Conservation (phyloP, 176 grass and related monocot genomes). For the Oryza punctata region DNA sequence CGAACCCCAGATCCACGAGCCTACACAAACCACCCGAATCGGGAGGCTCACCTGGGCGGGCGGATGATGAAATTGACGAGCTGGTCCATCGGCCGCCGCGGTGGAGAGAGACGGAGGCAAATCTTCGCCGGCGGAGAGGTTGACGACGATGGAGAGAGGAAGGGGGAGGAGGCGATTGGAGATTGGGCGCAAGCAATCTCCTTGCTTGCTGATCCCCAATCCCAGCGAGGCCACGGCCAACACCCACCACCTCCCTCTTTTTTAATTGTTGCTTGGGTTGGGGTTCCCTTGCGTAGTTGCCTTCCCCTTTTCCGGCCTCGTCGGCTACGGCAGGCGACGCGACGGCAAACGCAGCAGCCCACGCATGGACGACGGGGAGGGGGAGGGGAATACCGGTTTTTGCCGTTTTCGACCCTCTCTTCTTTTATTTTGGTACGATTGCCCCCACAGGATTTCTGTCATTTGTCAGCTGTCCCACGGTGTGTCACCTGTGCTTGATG, state of each 20-base stretch:
- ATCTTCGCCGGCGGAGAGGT: background rate
- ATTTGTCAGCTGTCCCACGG: background rate
- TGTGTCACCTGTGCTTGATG: background rate
- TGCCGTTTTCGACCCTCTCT: background rate
- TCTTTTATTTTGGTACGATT: slow-evolving; percentile 14
- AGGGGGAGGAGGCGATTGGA: slow-evolving; percentile 16
- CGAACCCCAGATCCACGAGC: slow-evolving; percentile 44
- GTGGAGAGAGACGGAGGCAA: background rate
- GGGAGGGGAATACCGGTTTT: background rate
- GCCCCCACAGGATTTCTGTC: background rate
- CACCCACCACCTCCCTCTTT: slow-evolving; percentile 29
- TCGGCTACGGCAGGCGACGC: background rate
- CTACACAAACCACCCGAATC: slow-evolving; percentile 2
- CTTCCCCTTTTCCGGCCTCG: slow-evolving; percentile 22
- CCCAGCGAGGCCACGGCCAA: background rate
- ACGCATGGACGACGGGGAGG: no score
- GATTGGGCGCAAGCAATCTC: slow-evolving; percentile 11
- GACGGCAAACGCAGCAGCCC: background rate
- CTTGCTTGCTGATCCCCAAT: background rate
- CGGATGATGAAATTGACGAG: slow-evolving; percentile 99
- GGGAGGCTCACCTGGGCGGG: slow-evolving; percentile 71
- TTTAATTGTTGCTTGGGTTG: slow-evolving; percentile 44
- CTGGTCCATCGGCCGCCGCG: slow-evolving; percentile 99
- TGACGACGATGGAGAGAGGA: no score
- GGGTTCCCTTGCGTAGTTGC: slow-evolving; percentile 25